Evolutionary conservation across 805 yeast species (phyloP), one percentile per base, ranked within the genome.

Genomic region (Myxozyma kluyveri): DNA sequence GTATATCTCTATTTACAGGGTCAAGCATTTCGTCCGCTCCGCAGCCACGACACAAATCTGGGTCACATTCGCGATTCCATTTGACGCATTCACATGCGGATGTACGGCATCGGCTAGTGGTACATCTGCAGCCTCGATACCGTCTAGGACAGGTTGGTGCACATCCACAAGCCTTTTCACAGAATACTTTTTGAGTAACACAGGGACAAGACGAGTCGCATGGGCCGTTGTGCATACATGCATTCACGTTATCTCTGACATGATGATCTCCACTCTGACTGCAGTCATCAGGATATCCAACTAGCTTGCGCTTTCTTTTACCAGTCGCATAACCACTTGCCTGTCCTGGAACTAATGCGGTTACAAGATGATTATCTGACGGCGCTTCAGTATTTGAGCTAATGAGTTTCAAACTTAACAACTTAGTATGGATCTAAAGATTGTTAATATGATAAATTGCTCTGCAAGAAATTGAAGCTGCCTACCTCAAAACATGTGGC

Each of bases 21-120:
- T 54, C 59, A 12, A 54, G 53, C 14, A 54, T 18, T 9, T 54
- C 50, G 26, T 54, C 59, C 3, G 57, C 59, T 3, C 59, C 59
- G 22, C 59, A 54, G 2, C 43, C 37, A 10, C 59, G 49, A 32
- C 59, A 54, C 18, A 54, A 37, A 31, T 54, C 59, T 18, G 59
- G 59, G 41, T 54, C 59, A 39, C 59, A 54, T 29, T 54, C 59
- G 18, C 59, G 49, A 26, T 54, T 54, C 59, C 59, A 54, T 36
- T 54, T 54, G 29, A 51, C 53, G 37, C 59, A 54, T 33, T 52
- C 57, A 32, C 59, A 54, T 5, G 59, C 36, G 10, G 42, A 22
- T 7, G 59, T 54, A 9, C 59, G 56, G 45, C 59, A 54, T 26
- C 57, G 39, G 27, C 48, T 26, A 12, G 53, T 36, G n/a, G 56